Conservation (phyloP, 164 flowering plant genomes). For the Magnolia changhungtana region DNA sequence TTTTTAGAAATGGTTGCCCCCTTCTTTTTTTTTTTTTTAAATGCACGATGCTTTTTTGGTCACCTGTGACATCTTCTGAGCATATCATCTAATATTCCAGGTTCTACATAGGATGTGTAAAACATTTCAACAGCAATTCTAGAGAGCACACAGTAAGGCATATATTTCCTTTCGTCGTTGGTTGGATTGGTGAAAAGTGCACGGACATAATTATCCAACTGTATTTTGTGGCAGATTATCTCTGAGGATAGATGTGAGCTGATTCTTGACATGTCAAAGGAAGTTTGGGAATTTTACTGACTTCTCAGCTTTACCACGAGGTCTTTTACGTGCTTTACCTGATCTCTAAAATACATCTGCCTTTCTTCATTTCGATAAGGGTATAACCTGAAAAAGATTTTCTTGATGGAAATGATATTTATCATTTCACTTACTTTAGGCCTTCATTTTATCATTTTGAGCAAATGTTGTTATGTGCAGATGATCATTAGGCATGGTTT, state of each 20-base stretch:
- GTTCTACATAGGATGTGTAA: constrained; percentile 46
- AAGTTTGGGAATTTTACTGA: constrained; percentile 52
- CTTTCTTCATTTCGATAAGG: no score
- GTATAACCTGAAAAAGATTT: no score
- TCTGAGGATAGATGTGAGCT: constrained; percentile 58
- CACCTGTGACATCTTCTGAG: neutral
- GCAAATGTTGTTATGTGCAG: no score
- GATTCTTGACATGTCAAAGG: constrained; percentile 65
- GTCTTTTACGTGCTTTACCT: neutral
- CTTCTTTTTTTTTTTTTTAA: neutral
- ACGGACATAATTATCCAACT: neutral
- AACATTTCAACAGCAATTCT: constrained; percentile 49
- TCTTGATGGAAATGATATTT: no score
- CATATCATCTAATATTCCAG: constrained; percentile 26
- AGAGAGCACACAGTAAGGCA: constrained; percentile 57
- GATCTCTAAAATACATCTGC: neutral
- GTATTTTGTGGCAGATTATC: constrained; percentile 47
- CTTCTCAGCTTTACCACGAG: neutral
- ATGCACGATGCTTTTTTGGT: neutral
- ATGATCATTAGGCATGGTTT: no score
- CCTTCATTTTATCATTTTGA: no score
- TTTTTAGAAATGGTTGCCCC: neutral
- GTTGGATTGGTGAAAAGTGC: neutral
- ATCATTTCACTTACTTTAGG: neutral
- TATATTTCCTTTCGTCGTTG: neutral